Evolutionary conservation across 2,329 filamentous ascomycete species (phyloP).

Genomic region (Talaromyces sp.): DNA sequence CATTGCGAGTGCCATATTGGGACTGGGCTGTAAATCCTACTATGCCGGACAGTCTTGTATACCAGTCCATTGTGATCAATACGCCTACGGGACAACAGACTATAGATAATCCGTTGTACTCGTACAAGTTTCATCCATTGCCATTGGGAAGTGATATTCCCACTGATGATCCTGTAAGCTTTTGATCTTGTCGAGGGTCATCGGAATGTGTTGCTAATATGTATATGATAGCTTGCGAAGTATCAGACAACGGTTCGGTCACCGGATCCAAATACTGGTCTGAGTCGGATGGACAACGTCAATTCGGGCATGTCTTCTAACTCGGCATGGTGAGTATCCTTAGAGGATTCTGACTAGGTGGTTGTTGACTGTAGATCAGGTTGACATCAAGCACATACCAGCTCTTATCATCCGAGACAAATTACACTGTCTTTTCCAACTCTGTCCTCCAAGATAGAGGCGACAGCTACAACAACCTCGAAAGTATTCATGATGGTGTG

Average conservation of each 20-base stretch:
- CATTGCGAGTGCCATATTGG: constrained; percentile 50
- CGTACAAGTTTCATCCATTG: constrained; percentile 36
- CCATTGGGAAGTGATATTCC: constrained; percentile 18
- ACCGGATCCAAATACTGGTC: constrained; percentile 20
- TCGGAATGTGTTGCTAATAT: not conserved
- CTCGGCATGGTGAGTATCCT: constrained; percentile 22
- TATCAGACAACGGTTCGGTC: constrained; percentile 22
- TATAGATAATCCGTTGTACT: constrained; percentile 48
- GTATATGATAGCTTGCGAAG: constrained; percentile 16
- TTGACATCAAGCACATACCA: constrained; percentile 27
- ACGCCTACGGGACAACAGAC: constrained; percentile 38
- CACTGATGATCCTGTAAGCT: constrained; percentile 15
- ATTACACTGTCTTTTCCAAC: constrained; percentile 30
- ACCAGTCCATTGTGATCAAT: constrained; percentile 41
- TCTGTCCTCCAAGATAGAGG: constrained; percentile 19
- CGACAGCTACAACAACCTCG: constrained; percentile 32
- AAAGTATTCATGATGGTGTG: constrained; percentile 48
- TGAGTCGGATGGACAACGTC: constrained; percentile 19
- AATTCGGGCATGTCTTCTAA: constrained; percentile 22
- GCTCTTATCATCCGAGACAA: constrained; percentile 25
- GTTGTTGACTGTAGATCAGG: constrained; percentile 6
- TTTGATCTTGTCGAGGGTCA: too few relatives aligned
- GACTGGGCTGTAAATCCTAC: constrained; percentile 45
- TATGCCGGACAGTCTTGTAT: constrained; percentile 37
- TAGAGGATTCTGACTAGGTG: not conserved